These are phyloP conservation scores for Alternaria triticimaculans DNA, from an alignment of 2,329 filamentous ascomycete species.

Conservation along the genomic window DNA sequence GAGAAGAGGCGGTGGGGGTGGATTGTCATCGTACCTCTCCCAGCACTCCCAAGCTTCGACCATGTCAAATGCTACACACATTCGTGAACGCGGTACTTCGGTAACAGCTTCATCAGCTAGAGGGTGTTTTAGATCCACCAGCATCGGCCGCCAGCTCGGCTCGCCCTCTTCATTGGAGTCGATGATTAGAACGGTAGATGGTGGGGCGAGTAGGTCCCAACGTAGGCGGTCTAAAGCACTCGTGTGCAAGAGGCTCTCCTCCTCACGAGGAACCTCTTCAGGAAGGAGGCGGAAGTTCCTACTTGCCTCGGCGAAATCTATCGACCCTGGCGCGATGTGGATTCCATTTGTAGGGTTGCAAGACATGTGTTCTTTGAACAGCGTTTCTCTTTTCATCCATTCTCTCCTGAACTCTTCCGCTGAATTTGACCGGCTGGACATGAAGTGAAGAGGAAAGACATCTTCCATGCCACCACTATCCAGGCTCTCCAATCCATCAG, in stretches of 20 bases:
- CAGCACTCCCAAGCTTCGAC: neutral
- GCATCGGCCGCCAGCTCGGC: neutral
- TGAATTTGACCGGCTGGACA: neutral
- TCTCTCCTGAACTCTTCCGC: neutral
- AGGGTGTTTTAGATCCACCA: neutral
- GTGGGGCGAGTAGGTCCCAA: neutral
- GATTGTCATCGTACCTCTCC: neutral
- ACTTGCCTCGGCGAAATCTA: neutral
- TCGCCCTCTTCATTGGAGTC: neutral
- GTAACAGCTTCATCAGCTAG: neutral
- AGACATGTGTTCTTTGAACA: neutral
- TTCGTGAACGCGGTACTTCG: neutral
- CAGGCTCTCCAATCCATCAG: neutral
- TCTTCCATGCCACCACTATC: neutral
- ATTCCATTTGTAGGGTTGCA: accelerated
- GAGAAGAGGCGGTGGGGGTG: neutral
- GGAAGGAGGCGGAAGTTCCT: neutral
- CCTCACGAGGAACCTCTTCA: neutral
- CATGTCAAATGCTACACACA: neutral
- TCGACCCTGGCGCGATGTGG: neutral
- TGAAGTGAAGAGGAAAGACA: neutral
- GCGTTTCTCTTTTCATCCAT: neutral
- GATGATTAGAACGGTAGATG: neutral
- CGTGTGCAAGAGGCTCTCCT: neutral
- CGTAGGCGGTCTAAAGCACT: neutral